Base-by-base conservation (phyloP, 805 yeast species). In the Cyberlindnera euphorbiae region DNA sequence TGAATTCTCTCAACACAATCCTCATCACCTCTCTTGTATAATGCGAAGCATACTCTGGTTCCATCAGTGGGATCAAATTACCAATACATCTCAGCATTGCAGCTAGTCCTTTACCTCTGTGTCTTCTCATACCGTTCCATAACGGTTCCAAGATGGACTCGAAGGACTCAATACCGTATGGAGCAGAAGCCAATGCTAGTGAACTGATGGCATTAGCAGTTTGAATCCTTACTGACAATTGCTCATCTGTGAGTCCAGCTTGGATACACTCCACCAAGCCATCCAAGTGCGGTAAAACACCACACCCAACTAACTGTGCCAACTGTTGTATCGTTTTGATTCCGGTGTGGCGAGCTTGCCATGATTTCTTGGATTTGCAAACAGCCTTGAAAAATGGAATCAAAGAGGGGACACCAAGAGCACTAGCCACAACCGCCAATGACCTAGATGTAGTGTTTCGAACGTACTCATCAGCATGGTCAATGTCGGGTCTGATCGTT, bases 81-180 rank as follows among this genome's bases (percentile, higher is more conserved):
- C 95, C 96, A 17, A 89, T 65, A 34, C 94, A 83, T 51, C 75
- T 77, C 43, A 90, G 54, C 52, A 82, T 86, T 2, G 86, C 77
- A 0, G 95, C 82, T 33, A 88, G 65, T 0, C 79, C 69, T 48
- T 77, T 75, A 5, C 97, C 97, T 43, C 95, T 66, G 44, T 84
- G 93, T 26, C 70, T 70, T 30, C 77, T 71, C 17, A 86, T 71
- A 5, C 95, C 96, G 9, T 64, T 60, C 95, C 96, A 88, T 6
- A 86, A 61, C 0, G 87, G 83, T 37, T 84, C 90, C 24, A 90
- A 53, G 0, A 62, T 60, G 2, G 26, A 32, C 49, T 88, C 94
- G 55, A 90, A 89, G 0, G 90, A 77, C 49, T 86, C 96, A 37
- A 85, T 82, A 30, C 97, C 98, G 59, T 82, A 86, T 0, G 97